These are phyloP conservation scores for Nevesoporus exiguus DNA, from an alignment of 768 basidiomycete genomes.

Conservation along the genomic window DNA sequence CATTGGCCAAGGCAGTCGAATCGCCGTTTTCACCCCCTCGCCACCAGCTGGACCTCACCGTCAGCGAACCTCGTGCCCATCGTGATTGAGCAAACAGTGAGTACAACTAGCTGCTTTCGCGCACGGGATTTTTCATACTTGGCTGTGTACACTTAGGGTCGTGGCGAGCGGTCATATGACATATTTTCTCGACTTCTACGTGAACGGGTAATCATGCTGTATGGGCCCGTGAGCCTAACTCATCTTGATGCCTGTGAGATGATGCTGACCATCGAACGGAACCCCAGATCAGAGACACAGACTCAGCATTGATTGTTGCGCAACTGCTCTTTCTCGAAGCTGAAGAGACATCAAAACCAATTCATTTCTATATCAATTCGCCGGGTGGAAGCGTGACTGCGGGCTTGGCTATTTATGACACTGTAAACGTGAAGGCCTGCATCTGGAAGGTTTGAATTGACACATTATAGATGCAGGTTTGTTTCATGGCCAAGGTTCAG, in stretches of 20 bases:
- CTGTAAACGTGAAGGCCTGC: conserved; percentile 50
- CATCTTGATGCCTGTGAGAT: conserved; percentile 6
- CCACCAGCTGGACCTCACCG: conserved; percentile 43
- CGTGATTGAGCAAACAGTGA: conserved; percentile 89
- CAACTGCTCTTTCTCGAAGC: conserved; percentile 96
- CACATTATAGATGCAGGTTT: conserved; percentile 65
- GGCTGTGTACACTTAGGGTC: conserved; percentile 46
- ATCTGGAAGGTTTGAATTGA: conserved; percentile 14
- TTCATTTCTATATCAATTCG: conserved; percentile 95
- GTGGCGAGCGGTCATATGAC: conserved; percentile 90
- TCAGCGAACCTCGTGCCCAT: conserved; percentile 78
- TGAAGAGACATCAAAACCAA: conserved; percentile 90
- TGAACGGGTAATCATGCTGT: conserved; percentile 94
- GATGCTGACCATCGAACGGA: conserved; percentile 11
- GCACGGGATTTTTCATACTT: conserved; percentile 13
- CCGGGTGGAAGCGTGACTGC: conserved; percentile 96
- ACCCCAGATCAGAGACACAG: conserved; percentile 79
- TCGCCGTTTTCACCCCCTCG: conserved; percentile 54
- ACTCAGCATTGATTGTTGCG: conserved; percentile 84
- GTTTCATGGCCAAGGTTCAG: conserved; percentile 11
- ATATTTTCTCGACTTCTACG: conserved; percentile 92
- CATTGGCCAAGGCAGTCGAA: conserved; percentile 15
- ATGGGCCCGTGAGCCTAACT: conserved; percentile 69
- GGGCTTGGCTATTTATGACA: conserved; percentile 96
- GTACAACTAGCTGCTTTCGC: conserved; percentile 14